These are phyloP conservation scores for Sedum album DNA, from an alignment of 164 flowering plant species.

Conservation along the genomic window DNA sequence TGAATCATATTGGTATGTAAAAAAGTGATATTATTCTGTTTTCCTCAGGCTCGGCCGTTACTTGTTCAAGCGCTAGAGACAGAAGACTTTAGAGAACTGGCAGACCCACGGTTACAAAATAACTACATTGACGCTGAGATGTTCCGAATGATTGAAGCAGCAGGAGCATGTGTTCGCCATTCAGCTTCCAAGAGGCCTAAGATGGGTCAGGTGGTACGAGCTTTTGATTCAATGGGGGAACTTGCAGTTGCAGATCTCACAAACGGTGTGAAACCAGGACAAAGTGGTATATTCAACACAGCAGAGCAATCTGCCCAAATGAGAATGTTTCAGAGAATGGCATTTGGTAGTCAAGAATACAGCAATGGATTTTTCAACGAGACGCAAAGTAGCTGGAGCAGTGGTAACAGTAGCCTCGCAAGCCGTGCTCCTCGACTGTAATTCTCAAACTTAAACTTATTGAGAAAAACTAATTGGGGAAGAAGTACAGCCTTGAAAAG, in stretches of 20 bases:
- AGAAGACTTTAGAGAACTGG: conserved; percentile 34
- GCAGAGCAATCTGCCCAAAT: conserved; percentile 33
- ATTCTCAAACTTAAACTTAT: neutral
- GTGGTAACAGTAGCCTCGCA: neutral
- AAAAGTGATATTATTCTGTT: neutral
- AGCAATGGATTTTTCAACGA: neutral
- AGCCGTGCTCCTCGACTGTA: conserved; percentile 1
- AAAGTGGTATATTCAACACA: conserved; percentile 37
- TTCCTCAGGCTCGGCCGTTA: conserved; percentile 53
- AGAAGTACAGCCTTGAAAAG: too few relatives aligned
- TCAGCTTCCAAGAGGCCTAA: conserved; percentile 60
- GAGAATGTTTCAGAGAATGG: conserved; percentile 28
- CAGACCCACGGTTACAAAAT: conserved; percentile 47
- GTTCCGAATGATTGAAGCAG: conserved; percentile 56
- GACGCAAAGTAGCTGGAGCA: conserved; percentile 6
- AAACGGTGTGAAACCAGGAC: conserved; percentile 47
- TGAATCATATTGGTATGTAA: neutral
- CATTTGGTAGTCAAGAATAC: conserved; percentile 20
- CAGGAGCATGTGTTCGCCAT: conserved; percentile 64
- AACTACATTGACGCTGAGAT: conserved; percentile 46
- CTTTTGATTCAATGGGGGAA: conserved; percentile 35
- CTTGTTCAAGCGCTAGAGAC: conserved; percentile 42
- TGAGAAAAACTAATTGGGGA: neutral
- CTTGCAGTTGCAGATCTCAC: conserved; percentile 35
- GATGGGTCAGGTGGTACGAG: conserved; percentile 56